Conservation (phyloP, 2,329 filamentous ascomycete species). For the Cyclaneusma minus region DNA sequence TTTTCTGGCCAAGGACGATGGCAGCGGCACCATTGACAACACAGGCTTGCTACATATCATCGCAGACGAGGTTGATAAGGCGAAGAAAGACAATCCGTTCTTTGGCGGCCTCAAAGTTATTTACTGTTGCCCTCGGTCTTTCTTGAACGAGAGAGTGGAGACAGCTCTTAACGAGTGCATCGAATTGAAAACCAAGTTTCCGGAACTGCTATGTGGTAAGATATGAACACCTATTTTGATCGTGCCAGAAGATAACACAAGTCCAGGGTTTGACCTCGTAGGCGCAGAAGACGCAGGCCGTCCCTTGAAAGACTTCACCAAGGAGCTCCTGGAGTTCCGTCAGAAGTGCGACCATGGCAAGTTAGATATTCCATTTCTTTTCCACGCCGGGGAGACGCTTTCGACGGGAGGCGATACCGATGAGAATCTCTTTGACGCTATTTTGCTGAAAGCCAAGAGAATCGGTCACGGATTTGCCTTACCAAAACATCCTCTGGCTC, state of each 20-base stretch:
- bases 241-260: constrained; percentile 4
- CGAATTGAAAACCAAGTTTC: constrained; percentile 38
- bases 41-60: constrained; percentile 44
- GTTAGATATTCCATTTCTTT: constrained; percentile 54
- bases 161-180: constrained; percentile 45
- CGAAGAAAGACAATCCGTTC: constrained; percentile 19
- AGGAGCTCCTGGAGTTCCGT: constrained; percentile 40
- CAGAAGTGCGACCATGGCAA: constrained; percentile 28
- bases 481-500: constrained; percentile 48
- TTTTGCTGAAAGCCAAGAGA: constrained; percentile 48
- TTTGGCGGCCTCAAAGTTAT: constrained; percentile 57
- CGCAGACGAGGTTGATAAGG: constrained; percentile 30
- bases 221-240: constrained; percentile 1
- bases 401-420: constrained; percentile 48
- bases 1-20: constrained; percentile 42
- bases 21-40: constrained; percentile 34
- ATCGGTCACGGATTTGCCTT: constrained; percentile 63
- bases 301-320: constrained; percentile 39
- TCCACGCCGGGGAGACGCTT: constrained; percentile 64
- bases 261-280: constrained; percentile 50
- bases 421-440: constrained; percentile 53
- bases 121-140: constrained; percentile 53
- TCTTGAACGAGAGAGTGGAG: constrained; percentile 29
- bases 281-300: constrained; percentile 50
- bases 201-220: constrained; percentile 47